A percentile compares a stretch with the other conserved stretches of the same genome.
Conservation (phyloP, 805 yeast species). For the Saccharomyces cerevisiae region DNA sequence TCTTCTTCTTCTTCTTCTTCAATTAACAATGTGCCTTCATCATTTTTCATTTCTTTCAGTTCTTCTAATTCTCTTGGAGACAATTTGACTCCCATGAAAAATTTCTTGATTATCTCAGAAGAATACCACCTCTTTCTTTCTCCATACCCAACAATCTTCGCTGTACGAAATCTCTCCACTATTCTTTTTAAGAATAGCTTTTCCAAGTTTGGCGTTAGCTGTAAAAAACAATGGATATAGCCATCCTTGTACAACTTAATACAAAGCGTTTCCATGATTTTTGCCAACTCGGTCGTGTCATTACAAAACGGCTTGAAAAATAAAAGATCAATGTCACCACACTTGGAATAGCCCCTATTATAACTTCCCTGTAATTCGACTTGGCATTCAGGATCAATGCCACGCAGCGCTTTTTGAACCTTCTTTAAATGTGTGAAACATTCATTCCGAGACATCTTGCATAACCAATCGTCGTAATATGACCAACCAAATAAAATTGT, state of each 20-base stretch:
- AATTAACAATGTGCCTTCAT: background rate
- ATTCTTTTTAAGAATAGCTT: constrained; percentile 7
- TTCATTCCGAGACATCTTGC: constrained; percentile 19
- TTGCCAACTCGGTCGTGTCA: constrained; percentile 14
- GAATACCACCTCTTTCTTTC: background rate
- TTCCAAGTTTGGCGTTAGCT: constrained; percentile 10
- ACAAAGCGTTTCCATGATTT: constrained; percentile 16
- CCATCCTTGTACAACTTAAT: constrained; percentile 11
- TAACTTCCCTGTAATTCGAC: constrained; percentile 29
- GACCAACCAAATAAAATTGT: constrained; percentile 26
- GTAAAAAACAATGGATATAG: constrained; percentile 23
- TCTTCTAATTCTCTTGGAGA: background rate
- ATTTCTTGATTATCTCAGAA: constrained; percentile 10
- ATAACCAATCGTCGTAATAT: constrained; percentile 28
- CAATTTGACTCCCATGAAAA: constrained; percentile 18
- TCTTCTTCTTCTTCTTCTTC: background rate
- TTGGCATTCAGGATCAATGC: constrained; percentile 13
- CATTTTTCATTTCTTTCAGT: background rate
- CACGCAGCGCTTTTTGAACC: constrained; percentile 10
- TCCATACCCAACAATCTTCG: constrained; percentile 1
- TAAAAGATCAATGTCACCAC: constrained; percentile 29
- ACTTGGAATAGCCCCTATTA: constrained; percentile 16
- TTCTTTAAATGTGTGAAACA: constrained; percentile 16
- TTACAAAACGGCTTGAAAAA: constrained; percentile 23
- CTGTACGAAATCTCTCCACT: constrained; percentile 6